A percentile compares a stretch with the other conserved stretches of the same genome.
These are phyloP conservation scores for Penicillium desertorum DNA, from an alignment of 495 filamentous ascomycete species.

Conservation along the genomic window DNA sequence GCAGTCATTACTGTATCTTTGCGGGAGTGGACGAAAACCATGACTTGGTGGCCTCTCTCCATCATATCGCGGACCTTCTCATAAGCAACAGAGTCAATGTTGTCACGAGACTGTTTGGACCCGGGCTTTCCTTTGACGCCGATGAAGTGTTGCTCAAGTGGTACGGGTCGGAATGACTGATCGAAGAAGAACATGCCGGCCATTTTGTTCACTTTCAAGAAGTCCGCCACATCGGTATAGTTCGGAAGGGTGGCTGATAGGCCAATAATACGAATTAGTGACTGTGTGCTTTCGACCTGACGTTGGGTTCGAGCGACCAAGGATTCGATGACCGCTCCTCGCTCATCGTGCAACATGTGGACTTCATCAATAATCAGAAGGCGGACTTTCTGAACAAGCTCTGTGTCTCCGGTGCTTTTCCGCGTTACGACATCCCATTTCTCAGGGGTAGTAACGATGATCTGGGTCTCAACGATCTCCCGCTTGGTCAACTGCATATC, in stretches of 20 bases:
- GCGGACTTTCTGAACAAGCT: conserved; percentile 94
- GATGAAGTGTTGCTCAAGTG: conserved; percentile 95
- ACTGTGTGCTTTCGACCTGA: conserved; percentile 97
- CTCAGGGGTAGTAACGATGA: conserved; percentile 97
- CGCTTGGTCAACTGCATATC: conserved; percentile 99
- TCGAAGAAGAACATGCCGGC: conserved; percentile 98
- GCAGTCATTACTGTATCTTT: conserved; percentile 92
- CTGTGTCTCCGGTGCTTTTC: conserved; percentile 95
- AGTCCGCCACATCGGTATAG: conserved; percentile 93
- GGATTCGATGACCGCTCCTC: conserved; percentile 93
- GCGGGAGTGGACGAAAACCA: conserved; percentile 98
- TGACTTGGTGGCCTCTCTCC: conserved; percentile 82
- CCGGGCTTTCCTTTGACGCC: conserved; percentile 91
- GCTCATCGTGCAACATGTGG: conserved; percentile 98
- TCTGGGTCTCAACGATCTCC: conserved; percentile 92
- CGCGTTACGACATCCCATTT: conserved; percentile 99
- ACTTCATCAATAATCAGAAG: conserved; percentile 98
- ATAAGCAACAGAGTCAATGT: conserved; percentile 79
- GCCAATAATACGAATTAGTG: conserved; percentile 91
- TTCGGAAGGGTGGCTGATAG: conserved; percentile 95
- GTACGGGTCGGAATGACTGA: conserved; percentile 90
- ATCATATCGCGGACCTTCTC: conserved; percentile 97
- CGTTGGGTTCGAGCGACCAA: conserved; percentile 91
- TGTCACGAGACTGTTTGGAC: conserved; percentile 75
- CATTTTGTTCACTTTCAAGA: conserved; percentile 91